A percentile compares a stretch with the other conserved stretches of the same genome.
Conservation (phyloP, 345 rosid species). For the Eucalyptus coolabah region DNA sequence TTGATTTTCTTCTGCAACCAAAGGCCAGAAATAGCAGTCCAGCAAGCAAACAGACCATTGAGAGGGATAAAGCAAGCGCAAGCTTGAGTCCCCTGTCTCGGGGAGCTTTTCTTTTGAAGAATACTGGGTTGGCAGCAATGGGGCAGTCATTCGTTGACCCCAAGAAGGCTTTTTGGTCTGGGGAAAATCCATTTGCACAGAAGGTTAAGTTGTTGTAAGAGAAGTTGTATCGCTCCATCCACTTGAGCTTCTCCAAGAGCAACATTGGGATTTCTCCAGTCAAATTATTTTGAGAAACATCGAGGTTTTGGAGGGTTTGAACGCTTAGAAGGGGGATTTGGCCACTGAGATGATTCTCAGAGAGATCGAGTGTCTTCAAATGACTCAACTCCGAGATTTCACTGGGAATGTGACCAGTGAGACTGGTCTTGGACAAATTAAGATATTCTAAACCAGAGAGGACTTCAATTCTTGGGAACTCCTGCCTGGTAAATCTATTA, state of each 20-base stretch:
- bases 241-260: conserved; percentile 37
- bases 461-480: conserved; percentile 38
- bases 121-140: conserved; percentile 65
- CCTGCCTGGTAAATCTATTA: conserved; percentile 53
- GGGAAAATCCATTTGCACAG: conserved; percentile 41
- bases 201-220: conserved; percentile 83
- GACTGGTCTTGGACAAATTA: conserved; percentile 64
- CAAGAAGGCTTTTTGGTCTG: conserved; percentile 29
- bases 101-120: conserved; percentile 32
- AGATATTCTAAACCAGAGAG: conserved; percentile 50
- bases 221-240: conserved; percentile 73
- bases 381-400: conserved; percentile 35
- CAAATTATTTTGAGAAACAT: conserved; percentile 72
- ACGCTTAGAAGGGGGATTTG: conserved; percentile 29
- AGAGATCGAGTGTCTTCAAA: conserved; percentile 62
- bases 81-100: conserved; percentile 40
- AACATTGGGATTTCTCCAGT: conserved; percentile 65
- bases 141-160: conserved; percentile 74
- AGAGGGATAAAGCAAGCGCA: conserved; percentile 60
- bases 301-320: conserved; percentile 42
- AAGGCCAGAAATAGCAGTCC: conserved; percentile 61
- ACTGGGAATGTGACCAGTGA: conserved; percentile 51
- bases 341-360: conserved; percentile 61
- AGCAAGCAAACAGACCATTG: conserved; percentile 48
- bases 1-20: conserved; percentile 47